Percentiles rank a stretch among this genome's conserved stretches.
Conservation (phyloP, 129 eudicot genomes). For the Helianthus tuberosus region DNA sequence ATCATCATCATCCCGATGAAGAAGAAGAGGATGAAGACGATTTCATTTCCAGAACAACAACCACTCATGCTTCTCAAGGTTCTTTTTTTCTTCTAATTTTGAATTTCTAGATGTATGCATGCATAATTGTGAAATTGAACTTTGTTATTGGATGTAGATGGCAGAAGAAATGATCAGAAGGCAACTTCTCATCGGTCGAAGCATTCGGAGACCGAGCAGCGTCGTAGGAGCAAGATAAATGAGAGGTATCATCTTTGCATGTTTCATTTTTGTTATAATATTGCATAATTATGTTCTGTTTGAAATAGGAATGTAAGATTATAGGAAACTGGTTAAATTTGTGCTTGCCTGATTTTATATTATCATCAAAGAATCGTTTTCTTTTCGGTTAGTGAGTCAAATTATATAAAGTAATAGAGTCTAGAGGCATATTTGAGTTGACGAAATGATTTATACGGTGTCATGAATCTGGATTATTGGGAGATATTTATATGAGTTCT, state of each 20-base stretch:
- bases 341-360: background rate
- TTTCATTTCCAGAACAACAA: slow-evolving; percentile 42
- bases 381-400: background rate
- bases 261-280: background rate
- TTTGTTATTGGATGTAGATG: slow-evolving; percentile 40
- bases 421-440: background rate
- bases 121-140: slow-evolving; percentile 13
- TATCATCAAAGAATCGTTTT: background rate
- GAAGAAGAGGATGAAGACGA: slow-evolving; percentile 56
- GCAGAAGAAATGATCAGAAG: slow-evolving; percentile 53
- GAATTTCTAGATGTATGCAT: slow-evolving; percentile 14
- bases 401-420: background rate
- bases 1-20: slow-evolving; percentile 32
- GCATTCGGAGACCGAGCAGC: slow-evolving; percentile 98
- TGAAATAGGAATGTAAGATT: background rate
- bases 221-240: slow-evolving; percentile 84
- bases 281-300: background rate
- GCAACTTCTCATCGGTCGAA: slow-evolving; percentile 58
- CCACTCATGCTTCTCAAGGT: slow-evolving; percentile 57
- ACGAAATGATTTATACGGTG: background rate
- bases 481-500: background rate
- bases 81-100: background rate
- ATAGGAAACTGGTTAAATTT: background rate
- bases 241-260: slow-evolving; percentile 54
- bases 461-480: slow-evolving; percentile 3